phyloP scores from a whole-genome alignment of 2,329 filamentous ascomycete genomes.

The Colletotrichum orbiculare region DNA sequence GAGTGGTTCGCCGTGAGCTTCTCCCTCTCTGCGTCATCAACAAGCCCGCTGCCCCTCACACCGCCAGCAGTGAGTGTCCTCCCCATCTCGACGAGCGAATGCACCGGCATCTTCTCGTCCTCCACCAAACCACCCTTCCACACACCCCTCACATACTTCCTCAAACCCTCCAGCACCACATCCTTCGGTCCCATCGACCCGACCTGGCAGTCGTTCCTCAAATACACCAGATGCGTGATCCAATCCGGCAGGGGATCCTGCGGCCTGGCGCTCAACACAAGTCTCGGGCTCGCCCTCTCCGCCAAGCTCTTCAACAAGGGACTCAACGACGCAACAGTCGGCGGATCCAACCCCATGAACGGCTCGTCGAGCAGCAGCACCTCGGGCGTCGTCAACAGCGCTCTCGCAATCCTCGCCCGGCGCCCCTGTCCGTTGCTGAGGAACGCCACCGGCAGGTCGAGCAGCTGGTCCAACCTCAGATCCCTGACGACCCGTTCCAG shows the following conservation, averaged over 20 bases:
- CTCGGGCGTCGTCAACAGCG: conserved; percentile 81
- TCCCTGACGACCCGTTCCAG: conserved; percentile 75
- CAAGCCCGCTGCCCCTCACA: conserved; percentile 50
- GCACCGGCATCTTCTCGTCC: conserved; percentile 60
- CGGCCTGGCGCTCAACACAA: conserved; percentile 82
- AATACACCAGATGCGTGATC: conserved; percentile 85
- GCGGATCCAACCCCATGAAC: conserved; percentile 95
- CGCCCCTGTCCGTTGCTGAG: conserved; percentile 94
- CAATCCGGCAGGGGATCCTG: conserved; percentile 90
- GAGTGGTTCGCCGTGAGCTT: conserved; percentile 14
- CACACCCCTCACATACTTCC: conserved; percentile 59
- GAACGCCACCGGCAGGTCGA: conserved; percentile 87
- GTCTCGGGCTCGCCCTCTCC: conserved; percentile 71
- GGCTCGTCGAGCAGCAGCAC: conserved; percentile 90
- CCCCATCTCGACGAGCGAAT: conserved; percentile 62
- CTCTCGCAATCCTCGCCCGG: conserved; percentile 87
- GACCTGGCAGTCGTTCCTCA: conserved; percentile 75
- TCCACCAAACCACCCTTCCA: conserved; percentile 56
- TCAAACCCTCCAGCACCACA: conserved; percentile 67
- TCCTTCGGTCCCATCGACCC: conserved; percentile 73
- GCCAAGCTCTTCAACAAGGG: conserved; percentile 77
- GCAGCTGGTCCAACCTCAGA: conserved; percentile 74
- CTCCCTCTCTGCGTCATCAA: conserved; percentile 42
- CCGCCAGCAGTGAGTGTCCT: conserved; percentile 55
- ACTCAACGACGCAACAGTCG: conserved; percentile 78